Percentiles rank a stretch among this genome's conserved stretches.
Evolutionary conservation across 805 yeast genomes (phyloP).

Genomic region (Tetrapisispora phaffii): DNA sequence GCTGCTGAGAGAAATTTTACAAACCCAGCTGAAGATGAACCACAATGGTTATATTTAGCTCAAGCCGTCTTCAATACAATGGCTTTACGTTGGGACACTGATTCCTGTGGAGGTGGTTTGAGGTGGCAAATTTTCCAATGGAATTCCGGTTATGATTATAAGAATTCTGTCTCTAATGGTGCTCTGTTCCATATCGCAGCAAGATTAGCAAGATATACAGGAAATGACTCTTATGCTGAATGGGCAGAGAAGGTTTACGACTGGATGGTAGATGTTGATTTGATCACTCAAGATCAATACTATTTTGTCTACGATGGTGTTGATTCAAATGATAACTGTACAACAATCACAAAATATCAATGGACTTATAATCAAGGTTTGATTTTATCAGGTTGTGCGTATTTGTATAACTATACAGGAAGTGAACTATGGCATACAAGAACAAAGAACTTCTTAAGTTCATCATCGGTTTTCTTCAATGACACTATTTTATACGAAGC

Average conservation of each 20-base stretch:
- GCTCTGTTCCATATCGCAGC: conserved; percentile 82
- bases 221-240: conserved; percentile 60
- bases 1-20: conserved; percentile 87
- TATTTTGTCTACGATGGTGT: conserved; percentile 58
- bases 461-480: conserved; percentile 48
- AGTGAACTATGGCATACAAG: conserved; percentile 59
- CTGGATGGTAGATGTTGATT: conserved; percentile 55
- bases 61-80: conserved; percentile 88
- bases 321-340: conserved; percentile 49
- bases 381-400: conserved; percentile 71
- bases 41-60: conserved; percentile 74
- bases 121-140: conserved; percentile 95
- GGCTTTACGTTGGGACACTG: conserved; percentile 78
- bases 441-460: conserved; percentile 44
- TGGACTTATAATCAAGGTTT: conserved; percentile 89
- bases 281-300: conserved; percentile 33
- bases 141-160: conserved; percentile 91
- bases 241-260: conserved; percentile 71
- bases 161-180: conserved; percentile 86
- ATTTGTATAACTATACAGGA: conserved; percentile 61
- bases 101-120: conserved; percentile 74
- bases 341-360: conserved; percentile 45
- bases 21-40: conserved; percentile 47
- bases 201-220: conserved; percentile 73
- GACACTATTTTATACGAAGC: conserved; percentile 62